phyloP scores from a whole-genome alignment of 2,329 filamentous ascomycete genomes.

The Aspergillus sp. region DNA sequence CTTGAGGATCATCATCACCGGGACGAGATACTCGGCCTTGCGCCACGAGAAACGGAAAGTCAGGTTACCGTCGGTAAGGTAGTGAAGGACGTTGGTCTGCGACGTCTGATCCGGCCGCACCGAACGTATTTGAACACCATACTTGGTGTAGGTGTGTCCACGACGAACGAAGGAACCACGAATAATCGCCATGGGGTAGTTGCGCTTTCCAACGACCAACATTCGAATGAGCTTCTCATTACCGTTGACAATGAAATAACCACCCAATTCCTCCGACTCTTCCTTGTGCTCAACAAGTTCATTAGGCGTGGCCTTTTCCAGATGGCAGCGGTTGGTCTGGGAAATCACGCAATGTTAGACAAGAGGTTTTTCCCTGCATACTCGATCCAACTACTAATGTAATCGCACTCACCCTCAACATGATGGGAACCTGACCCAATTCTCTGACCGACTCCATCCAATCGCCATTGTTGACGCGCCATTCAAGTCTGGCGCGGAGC shows the following conservation, averaged over 20 bases:
- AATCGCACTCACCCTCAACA: slow-evolving; percentile 72
- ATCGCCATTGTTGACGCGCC: slow-evolving; percentile 81
- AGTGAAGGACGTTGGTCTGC: slow-evolving; percentile 95
- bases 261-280: slow-evolving; percentile 92
- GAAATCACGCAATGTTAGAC: slow-evolving; percentile 4
- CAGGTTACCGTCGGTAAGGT: slow-evolving; percentile 91
- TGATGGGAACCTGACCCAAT: slow-evolving; percentile 85
- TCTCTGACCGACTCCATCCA: slow-evolving; percentile 81
- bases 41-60: slow-evolving; percentile 98
- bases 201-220: slow-evolving; percentile 84
- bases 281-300: slow-evolving; percentile 84
- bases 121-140: slow-evolving; percentile 86
- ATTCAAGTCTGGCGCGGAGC: slow-evolving; percentile 80
- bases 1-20: slow-evolving; percentile 95
- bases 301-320: slow-evolving; percentile 80
- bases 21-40: slow-evolving; percentile 95
- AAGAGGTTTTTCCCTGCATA: neutral
- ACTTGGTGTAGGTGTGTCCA: slow-evolving; percentile 83
- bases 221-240: slow-evolving; percentile 96
- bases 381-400: neutral
- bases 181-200: slow-evolving; percentile 92
- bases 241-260: slow-evolving; percentile 97
- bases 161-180: slow-evolving; percentile 87
- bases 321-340: slow-evolving; percentile 84
- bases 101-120: slow-evolving; percentile 97